Conservation (phyloP, 768 basidiomycete species). For the Hydnomerulius pinastri region DNA sequence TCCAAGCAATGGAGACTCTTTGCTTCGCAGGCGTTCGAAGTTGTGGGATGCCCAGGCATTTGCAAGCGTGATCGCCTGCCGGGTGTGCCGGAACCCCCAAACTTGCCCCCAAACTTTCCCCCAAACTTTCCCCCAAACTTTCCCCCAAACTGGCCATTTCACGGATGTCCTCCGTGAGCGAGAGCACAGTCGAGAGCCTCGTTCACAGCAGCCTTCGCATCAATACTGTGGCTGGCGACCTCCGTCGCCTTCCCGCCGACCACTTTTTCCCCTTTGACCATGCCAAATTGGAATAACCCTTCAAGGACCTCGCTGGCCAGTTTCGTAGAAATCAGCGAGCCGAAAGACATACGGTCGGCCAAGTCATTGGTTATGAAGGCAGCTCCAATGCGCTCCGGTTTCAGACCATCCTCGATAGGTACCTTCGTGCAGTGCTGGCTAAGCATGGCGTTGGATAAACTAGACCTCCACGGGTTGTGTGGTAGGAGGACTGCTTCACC, state of each 20-base stretch:
- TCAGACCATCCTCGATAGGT: background rate
- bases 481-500: too few species aligned
- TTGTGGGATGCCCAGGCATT: background rate
- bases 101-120: too few species aligned
- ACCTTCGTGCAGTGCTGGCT: background rate
- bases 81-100: too few species aligned
- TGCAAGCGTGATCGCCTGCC: too few species aligned
- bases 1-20: background rate
- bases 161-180: too few species aligned
- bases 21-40: background rate
- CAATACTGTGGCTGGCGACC: too few species aligned
- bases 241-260: background rate
- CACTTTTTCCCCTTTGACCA: background rate
- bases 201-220: background rate
- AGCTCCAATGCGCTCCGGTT: background rate
- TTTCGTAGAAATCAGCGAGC: background rate
- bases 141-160: too few species aligned
- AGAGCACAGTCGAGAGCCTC: background rate
- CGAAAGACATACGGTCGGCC: background rate
- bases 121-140: too few species aligned
- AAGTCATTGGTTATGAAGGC: background rate
- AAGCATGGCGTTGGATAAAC: background rate
- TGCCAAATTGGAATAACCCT: background rate
- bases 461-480: too few species aligned
- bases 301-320: background rate